These are phyloP conservation scores for Epithele typhae DNA, from an alignment of 768 basidiomycete genomes.

Conservation along the genomic window DNA sequence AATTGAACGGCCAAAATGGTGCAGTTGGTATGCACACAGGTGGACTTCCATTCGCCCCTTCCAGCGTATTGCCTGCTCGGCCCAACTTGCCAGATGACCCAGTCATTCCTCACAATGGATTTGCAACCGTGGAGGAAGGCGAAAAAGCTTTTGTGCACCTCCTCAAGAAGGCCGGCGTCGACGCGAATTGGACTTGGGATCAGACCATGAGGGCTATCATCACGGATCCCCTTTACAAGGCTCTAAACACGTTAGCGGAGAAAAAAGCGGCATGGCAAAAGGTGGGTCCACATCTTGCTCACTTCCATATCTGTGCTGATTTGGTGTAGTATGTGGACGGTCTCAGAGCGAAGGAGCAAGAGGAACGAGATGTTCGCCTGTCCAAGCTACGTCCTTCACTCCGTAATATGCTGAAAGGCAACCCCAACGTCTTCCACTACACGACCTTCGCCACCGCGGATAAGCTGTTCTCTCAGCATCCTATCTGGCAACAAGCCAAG, in stretches of 20 bases:
- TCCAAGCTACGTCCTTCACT: constrained; percentile 83
- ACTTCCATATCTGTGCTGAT: constrained; percentile 2
- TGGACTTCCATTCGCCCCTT: constrained; percentile 53
- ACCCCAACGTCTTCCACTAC: constrained; percentile 87
- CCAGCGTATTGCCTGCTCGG: constrained; percentile 62
- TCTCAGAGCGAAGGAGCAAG: constrained; percentile 76
- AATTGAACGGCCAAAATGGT: constrained; percentile 37
- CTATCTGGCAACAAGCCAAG: constrained; percentile 86
- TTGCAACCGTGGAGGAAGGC: constrained; percentile 80
- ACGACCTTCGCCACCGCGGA: constrained; percentile 89
- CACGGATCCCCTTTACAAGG: constrained; percentile 96
- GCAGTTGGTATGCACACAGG: constrained; percentile 50
- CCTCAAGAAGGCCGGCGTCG: constrained; percentile 84
- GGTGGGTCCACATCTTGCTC: constrained; percentile 38
- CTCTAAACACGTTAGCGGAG: constrained; percentile 88
- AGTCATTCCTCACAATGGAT: constrained; percentile 87
- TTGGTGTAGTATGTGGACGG: constrained; percentile 65
- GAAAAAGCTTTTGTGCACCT: constrained; percentile 93
- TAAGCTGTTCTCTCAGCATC: constrained; percentile 78
- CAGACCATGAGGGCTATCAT: constrained; percentile 97
- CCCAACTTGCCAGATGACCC: constrained; percentile 85
- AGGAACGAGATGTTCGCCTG: constrained; percentile 80
- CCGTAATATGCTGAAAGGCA: constrained; percentile 81
- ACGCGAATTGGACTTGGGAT: constrained; percentile 96
- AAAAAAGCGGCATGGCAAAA: constrained; percentile 94